Evolutionary conservation across 495 filamentous ascomycete species (phyloP).

Genomic region (Penicillium angulare): DNA sequence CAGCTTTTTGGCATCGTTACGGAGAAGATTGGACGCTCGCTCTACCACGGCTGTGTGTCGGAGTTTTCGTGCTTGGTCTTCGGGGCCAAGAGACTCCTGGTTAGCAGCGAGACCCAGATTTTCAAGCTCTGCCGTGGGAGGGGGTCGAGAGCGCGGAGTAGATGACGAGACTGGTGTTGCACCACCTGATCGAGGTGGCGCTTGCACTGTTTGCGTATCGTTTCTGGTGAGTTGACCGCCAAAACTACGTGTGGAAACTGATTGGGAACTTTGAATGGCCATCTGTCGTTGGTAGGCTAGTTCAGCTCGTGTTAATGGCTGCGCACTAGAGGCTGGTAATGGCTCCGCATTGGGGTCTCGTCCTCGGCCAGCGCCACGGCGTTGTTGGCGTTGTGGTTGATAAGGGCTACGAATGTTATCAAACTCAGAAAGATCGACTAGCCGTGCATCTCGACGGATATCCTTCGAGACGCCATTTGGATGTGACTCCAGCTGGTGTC

Average conservation of each 20-base stretch:
- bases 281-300: slow-evolving; percentile 90
- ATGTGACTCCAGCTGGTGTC: slow-evolving; percentile 75
- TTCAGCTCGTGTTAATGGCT: slow-evolving; percentile 81
- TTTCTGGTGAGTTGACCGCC: slow-evolving; percentile 71
- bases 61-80: slow-evolving; percentile 75
- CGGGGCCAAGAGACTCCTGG: slow-evolving; percentile 51
- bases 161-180: slow-evolving; percentile 37
- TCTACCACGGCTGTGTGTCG: slow-evolving; percentile 77
- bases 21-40: slow-evolving; percentile 75
- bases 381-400: slow-evolving; percentile 57
- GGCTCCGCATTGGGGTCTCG: slow-evolving; percentile 77
- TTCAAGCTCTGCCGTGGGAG: slow-evolving; percentile 43
- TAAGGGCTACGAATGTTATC: slow-evolving; percentile 69
- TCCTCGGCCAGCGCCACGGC: slow-evolving; percentile 61
- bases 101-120: slow-evolving; percentile 34
- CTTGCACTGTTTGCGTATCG: slow-evolving; percentile 44
- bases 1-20: slow-evolving; percentile 70
- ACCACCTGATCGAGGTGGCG: slow-evolving; percentile 41
- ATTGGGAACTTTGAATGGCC: slow-evolving; percentile 84
- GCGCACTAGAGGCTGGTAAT: slow-evolving; percentile 72
- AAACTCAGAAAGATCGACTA: slow-evolving; percentile 85
- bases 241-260: slow-evolving; percentile 73
- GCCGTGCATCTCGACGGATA: slow-evolving; percentile 75
- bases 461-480: slow-evolving; percentile 78
- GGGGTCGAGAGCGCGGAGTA: slow-evolving; percentile 35